Conservation (phyloP, 2,329 filamentous ascomycete genomes). For the Colletotrichum brevisporum region DNA sequence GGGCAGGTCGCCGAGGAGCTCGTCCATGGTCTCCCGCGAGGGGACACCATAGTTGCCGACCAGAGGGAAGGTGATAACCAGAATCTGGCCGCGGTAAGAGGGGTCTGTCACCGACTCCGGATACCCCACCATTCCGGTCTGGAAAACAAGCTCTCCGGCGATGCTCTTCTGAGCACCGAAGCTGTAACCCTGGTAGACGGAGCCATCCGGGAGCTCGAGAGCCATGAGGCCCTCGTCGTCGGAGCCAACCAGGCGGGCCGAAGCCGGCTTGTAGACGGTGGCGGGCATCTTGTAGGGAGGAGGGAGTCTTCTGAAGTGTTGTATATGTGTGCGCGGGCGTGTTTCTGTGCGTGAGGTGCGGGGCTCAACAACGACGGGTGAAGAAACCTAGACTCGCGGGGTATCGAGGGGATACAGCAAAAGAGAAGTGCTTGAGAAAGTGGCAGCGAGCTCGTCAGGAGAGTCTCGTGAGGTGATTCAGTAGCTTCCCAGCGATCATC, state of each 20-base stretch:
- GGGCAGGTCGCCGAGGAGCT: constrained; percentile 86
- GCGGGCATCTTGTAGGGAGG: constrained; percentile 49
- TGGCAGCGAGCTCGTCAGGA: constrained; percentile 39
- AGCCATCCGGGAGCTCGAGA: constrained; percentile 94
- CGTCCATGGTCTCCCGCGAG: constrained; percentile 85
- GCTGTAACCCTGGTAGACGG: constrained; percentile 93
- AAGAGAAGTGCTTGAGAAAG: constrained; percentile 19
- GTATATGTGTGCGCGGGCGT: background rate
- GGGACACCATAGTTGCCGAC: constrained; percentile 99
- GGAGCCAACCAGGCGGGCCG: constrained; percentile 68
- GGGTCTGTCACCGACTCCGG: constrained; percentile 93
- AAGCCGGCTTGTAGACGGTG: constrained; percentile 67
- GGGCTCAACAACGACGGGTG: constrained; percentile 32
- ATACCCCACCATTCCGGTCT: constrained; percentile 99
- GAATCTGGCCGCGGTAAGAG: constrained; percentile 91
- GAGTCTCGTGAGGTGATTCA: constrained; percentile 38
- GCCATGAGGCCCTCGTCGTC: constrained; percentile 77
- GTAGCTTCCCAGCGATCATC: constrained; percentile 44
- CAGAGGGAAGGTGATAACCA: constrained; percentile 95
- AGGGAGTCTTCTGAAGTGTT: constrained; percentile 3
- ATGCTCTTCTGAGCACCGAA: constrained; percentile 96
- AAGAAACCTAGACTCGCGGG: constrained; percentile 21
- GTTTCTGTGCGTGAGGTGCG: constrained; percentile 9
- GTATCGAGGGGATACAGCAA: constrained; percentile 24
- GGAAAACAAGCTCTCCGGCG: constrained; percentile 97